Conservation (phyloP, 2,329 filamentous ascomycete species). For the Pseudonectria foliicola region DNA sequence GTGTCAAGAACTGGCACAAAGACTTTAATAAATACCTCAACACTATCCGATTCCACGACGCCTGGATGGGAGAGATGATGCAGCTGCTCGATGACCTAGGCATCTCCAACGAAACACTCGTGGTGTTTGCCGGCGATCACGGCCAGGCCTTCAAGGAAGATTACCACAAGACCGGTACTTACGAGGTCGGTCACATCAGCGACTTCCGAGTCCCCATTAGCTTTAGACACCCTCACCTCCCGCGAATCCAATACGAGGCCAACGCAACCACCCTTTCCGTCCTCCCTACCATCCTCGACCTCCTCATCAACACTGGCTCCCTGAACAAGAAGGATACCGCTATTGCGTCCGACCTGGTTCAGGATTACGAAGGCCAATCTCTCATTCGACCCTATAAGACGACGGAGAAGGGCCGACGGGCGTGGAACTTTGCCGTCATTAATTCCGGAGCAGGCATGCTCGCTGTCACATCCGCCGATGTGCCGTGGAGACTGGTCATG, state of each 20-base stretch:
- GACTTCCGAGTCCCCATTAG: conserved; percentile 22
- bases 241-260: conserved; percentile 16
- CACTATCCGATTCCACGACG: conserved; percentile 20
- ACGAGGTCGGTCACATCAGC: conserved; percentile 16
- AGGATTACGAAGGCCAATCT: conserved; percentile 21
- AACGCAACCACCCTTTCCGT: conserved; percentile 20
- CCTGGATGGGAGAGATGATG: conserved; percentile 19
- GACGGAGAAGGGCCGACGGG: conserved; percentile 6
- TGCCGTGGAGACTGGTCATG: conserved; percentile 25
- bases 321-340: conserved; percentile 8
- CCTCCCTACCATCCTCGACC: conserved; percentile 23
- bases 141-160: conserved; percentile 23
- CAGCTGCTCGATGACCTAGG: conserved; percentile 20
- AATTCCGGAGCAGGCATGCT: conserved; percentile 23
- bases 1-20: conserved; percentile 11
- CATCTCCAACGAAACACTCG: conserved; percentile 23
- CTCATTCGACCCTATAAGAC: conserved; percentile 14
- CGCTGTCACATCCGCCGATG: conserved; percentile 22
- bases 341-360: conserved; percentile 11
- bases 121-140: conserved; percentile 24
- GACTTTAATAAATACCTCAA: conserved; percentile 23
- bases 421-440: conserved; percentile 22
- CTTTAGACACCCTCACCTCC: conserved; percentile 22
- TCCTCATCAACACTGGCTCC: conserved; percentile 21
- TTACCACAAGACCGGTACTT: conserved; percentile 17